Evolutionary conservation across 2,329 filamentous ascomycete genomes (phyloP).

Genomic region (Colletotrichum spaethianum): DNA sequence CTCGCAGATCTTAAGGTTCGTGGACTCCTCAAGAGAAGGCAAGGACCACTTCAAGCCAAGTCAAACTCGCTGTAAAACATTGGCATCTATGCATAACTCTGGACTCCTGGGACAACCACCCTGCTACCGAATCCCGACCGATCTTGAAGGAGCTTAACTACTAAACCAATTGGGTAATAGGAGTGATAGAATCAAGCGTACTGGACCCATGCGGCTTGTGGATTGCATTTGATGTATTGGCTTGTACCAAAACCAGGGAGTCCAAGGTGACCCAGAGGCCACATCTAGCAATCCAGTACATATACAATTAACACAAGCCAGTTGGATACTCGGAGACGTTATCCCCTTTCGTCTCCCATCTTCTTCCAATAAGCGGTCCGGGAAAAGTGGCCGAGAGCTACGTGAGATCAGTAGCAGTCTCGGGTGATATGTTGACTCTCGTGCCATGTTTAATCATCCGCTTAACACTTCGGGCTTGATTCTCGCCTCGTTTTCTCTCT

Average conservation of each 20-base stretch:
- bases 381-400: no score
- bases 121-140: neutral
- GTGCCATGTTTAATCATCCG: no score
- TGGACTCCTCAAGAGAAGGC: neutral
- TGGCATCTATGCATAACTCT: neutral
- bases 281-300: no score
- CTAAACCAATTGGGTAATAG: neutral
- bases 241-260: neutral
- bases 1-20: constrained; percentile 12
- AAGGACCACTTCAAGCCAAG: neutral
- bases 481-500: no score
- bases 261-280: neutral
- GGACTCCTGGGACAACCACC: neutral
- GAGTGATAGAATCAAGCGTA: neutral
- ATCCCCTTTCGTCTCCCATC: no score
- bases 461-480: no score
- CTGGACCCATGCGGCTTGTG: neutral
- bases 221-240: neutral
- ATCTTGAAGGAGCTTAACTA: neutral
- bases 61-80: neutral
- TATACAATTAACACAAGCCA: no score
- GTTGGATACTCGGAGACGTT: no score
- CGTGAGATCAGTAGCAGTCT: no score
- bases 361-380: no score
- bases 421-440: no score